Evolutionary conservation across 257 asterid species (phyloP).

Genomic region (Lavandula angustifolia): DNA sequence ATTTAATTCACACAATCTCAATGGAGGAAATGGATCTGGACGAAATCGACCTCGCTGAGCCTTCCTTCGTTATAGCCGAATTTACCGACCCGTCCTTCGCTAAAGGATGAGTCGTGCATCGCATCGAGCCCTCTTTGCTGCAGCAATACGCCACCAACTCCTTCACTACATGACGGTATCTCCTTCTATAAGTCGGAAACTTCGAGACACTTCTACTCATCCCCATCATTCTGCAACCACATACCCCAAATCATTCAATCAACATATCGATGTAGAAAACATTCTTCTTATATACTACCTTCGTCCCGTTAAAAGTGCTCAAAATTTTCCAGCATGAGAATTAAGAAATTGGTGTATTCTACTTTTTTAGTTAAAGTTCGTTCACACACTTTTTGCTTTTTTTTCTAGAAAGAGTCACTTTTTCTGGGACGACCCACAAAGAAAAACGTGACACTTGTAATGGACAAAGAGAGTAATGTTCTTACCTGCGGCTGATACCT

Average conservation of each 20-base stretch:
- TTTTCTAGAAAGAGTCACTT: too few species aligned
- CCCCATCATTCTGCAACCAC: conserved; percentile 76
- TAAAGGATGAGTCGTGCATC: conserved; percentile 33
- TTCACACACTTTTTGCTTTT: too few species aligned
- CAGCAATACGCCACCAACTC: conserved; percentile 41
- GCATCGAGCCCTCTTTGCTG: conserved; percentile 45
- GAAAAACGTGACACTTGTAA: too few species aligned
- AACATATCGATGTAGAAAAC: too few species aligned
- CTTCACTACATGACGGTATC: conserved; percentile 76
- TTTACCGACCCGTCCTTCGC: conserved; percentile 48
- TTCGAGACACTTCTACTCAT: conserved; percentile 61
- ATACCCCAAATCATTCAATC: neutral
- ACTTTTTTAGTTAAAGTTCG: too few species aligned
- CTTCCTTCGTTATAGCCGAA: conserved; percentile 36
- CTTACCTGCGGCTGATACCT: conserved; percentile 84
- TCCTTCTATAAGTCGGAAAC: conserved; percentile 84
- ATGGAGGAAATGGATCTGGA: conserved; percentile 48
- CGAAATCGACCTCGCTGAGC: conserved; percentile 44
- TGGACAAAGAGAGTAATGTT: neutral
- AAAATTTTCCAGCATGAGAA: too few species aligned
- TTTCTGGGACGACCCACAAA: too few species aligned
- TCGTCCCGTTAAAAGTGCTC: too few species aligned
- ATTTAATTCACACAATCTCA: conserved; percentile 51
- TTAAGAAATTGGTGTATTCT: too few species aligned
- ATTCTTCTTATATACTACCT: too few species aligned